A percentile compares a stretch with the other conserved stretches of the same genome.
Evolutionary conservation across 768 basidiomycete genomes (phyloP).

Genomic region (Lactifluus volemus): DNA sequence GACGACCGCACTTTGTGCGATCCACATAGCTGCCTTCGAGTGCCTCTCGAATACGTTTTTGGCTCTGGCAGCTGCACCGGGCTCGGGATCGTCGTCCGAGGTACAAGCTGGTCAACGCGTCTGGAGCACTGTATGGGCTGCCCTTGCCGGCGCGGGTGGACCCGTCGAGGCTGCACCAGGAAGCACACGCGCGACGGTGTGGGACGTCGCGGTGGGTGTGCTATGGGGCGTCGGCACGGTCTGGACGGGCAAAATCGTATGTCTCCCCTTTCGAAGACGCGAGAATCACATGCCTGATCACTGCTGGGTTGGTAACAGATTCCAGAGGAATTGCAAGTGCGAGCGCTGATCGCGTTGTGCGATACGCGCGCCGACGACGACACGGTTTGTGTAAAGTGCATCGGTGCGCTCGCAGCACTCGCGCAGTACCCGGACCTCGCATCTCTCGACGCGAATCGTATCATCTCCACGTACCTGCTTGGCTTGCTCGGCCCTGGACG

Average conservation of each 20-base stretch:
- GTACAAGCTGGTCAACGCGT: constrained; percentile 41
- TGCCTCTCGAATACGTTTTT: constrained; percentile 76
- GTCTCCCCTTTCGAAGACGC: not conserved
- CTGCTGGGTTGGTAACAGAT: constrained; percentile 27
- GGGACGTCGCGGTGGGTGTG: constrained; percentile 73
- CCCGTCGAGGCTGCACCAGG: constrained; percentile 56
- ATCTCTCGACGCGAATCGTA: constrained; percentile 57
- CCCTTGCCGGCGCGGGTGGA: constrained; percentile 51
- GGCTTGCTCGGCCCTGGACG: constrained; percentile 39
- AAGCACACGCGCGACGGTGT: constrained; percentile 53
- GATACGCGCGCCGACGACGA: constrained; percentile 39
- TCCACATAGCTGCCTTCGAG: constrained; percentile 68
- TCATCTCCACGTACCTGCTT: constrained; percentile 59
- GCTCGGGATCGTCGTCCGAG: constrained; percentile 34
- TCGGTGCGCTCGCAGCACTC: constrained; percentile 80
- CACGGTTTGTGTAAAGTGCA: constrained; percentile 59
- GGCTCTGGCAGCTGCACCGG: constrained; percentile 47
- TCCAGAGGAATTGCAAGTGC: constrained; percentile 52
- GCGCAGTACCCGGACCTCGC: constrained; percentile 52
- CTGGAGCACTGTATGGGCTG: constrained; percentile 61
- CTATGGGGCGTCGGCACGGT: constrained; percentile 82
- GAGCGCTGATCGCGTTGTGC: constrained; percentile 58
- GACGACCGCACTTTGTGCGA: constrained; percentile 73
- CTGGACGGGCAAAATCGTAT: constrained; percentile 60
- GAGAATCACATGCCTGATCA: no score